Base-by-base conservation (phyloP, 352 stramenopile genomes). In the Phytopythium helicoides region DNA sequence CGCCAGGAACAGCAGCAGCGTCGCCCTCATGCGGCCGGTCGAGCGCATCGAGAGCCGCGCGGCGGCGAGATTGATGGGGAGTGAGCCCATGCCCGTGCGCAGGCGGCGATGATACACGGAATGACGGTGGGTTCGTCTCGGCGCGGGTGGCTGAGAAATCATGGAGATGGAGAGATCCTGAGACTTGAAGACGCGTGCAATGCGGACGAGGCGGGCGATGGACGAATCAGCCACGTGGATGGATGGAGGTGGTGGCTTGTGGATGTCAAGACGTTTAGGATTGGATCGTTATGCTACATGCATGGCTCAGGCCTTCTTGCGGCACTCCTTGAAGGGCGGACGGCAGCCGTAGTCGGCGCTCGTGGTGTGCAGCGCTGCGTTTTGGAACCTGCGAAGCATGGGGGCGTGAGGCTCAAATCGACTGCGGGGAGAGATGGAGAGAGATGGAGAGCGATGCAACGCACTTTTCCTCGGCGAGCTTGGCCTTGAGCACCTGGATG, bases 291-390 rank as follows among this genome's bases (percentile, higher is more conserved):
- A n/a, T n/a, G n/a, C n/a, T n/a, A n/a, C n/a, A n/a, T n/a, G n/a
- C n/a, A n/a, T n/a, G n/a, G n/a, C n/a, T n/a, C n/a, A n/a, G n/a
- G n/a, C n/a, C 40, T 81, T 78, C 66, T 82, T 86, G 22, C 62
- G 56, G 64, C 75, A 92, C 40, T 92, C 81, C 47, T 88, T 89
- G 57, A 90, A 92, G 3, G 79, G 81, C 3, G 78, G 64, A 8
- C 73, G 72, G 42, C 73, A 87, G 35, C 81, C 81, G 48, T 90
- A 92, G 38, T 87, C 80, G 2, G 74, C 56, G 19, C 52, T 78
- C 3, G 81, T 89, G 9, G 81, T 92, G 33, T 85, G 63, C 26
- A 83, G 42, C 18, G 60, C 49, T 6, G 79, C 64, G 12, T 70
- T 64, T 15, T 92, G 65, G 42, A 81, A 87, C 52, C 77, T 92